Base-by-base conservation (phyloP, 345 rosid species). In the Geranium rotundifolium region DNA sequence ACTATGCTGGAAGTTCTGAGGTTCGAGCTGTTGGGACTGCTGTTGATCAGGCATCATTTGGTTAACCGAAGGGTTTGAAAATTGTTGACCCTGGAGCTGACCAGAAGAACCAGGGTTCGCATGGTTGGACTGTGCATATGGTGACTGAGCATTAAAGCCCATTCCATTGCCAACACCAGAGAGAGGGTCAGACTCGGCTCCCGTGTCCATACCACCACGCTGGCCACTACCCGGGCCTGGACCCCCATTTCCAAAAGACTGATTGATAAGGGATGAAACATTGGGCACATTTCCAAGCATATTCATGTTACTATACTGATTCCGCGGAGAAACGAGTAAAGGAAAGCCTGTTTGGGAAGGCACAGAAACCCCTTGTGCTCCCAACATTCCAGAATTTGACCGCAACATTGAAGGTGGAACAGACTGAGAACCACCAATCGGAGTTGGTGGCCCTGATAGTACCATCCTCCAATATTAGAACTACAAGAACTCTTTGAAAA, bases 181-280 rank as follows among this genome's bases (percentile, higher is more conserved):
- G 67, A 90, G 71, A 39, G 86, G 80, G 75, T 88, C 92, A 0
- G 89, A 71, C 71, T 90, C 97, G 59, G 90, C 91, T 60, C 93
- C 27, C 27, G 27, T 23, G 27, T 23, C 27, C 27, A 23, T 23
- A 23, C 27, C 27, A 23, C 27, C 27, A 23, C 27, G 27, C 27
- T 23, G 27, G 27, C 27, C 27, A 23, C 27, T 23, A 23, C 27
- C 27, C 27, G 27, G 27, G 27, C 27, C 84, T 65, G 89, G 77
- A 62, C 73, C 83, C 54, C 89, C 88, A 82, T 88, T 90, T 60
- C 84, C 97, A 78, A 84, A 84, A 30, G 99, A 81, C 76, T 95
- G 97, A 67, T 81, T 85, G 15, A 85, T 82, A 16, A 85, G 80
- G 17, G 99, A 82, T 54, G 95, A 80, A 16, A 76, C 85, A 74